Conservation (phyloP, 768 basidiomycete species). For the Lanmaoa pseudosensibilis region DNA sequence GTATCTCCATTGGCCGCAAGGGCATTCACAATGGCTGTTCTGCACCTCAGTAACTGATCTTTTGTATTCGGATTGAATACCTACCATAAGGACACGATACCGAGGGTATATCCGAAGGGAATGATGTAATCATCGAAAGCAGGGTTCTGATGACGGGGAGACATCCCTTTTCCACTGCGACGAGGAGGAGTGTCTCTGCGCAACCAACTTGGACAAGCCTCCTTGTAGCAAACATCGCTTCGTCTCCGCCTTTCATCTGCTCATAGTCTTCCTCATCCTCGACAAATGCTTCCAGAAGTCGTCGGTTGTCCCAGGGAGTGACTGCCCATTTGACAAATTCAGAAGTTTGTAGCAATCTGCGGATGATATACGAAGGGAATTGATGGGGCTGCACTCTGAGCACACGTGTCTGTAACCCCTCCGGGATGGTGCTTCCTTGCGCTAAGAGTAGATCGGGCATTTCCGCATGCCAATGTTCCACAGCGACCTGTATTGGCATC, state of each 20-base stretch:
- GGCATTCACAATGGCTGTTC: background rate
- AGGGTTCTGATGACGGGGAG: background rate
- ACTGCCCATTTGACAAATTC: background rate
- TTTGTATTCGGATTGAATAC: background rate
- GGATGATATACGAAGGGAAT: constrained; percentile 6
- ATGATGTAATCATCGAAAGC: background rate
- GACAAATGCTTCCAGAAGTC: background rate
- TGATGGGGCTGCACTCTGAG: background rate
- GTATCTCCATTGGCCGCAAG: constrained; percentile 9
- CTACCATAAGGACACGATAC: background rate
- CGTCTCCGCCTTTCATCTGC: background rate
- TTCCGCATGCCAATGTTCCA: constrained; percentile 3
- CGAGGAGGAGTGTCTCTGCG: constrained; percentile 1
- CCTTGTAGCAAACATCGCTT: background rate
- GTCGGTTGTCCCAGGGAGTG: background rate
- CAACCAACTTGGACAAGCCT: background rate
- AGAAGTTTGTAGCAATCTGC: background rate
- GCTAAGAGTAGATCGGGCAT: constrained; percentile 3
- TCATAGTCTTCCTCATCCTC: background rate
- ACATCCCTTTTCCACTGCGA: constrained; percentile 7
- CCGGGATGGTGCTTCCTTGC: background rate
- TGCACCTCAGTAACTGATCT: background rate
- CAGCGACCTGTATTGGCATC: background rate
- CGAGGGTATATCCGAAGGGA: no score
- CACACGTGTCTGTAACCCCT: background rate